phyloP scores from a whole-genome alignment of 2,329 filamentous ascomycete species.

The Arthrobotrys sphaeroides region DNA sequence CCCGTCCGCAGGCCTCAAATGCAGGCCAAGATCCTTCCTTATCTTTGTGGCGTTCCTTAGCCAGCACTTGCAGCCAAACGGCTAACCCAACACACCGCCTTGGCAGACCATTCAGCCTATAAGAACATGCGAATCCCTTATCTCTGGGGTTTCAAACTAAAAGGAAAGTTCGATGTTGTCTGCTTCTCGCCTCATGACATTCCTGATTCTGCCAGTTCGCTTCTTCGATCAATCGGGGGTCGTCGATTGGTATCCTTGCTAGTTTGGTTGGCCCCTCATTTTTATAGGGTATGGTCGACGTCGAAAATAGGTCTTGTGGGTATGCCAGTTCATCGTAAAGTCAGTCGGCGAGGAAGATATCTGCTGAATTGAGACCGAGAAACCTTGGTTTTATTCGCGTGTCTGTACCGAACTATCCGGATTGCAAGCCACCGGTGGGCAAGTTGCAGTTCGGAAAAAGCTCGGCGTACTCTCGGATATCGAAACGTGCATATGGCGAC shows the following conservation, averaged over 20 bases:
- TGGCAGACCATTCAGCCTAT: slow-evolving; percentile 47
- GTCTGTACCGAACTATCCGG: slow-evolving; percentile 43
- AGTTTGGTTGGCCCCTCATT: slow-evolving; percentile 28
- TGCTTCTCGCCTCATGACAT: slow-evolving; percentile 34
- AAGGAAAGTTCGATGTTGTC: slow-evolving; percentile 7
- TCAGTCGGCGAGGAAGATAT: slow-evolving; percentile 34
- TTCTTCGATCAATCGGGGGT: slow-evolving; percentile 45
- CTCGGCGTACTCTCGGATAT: slow-evolving; percentile 36
- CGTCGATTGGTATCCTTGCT: slow-evolving; percentile 28
- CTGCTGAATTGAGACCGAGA: neutral
- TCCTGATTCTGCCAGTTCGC: slow-evolving; percentile 32
- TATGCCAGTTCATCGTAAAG: slow-evolving; percentile 38
- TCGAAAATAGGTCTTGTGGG: slow-evolving; percentile 7
- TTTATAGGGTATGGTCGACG: neutral
- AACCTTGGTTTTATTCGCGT: slow-evolving; percentile 3
- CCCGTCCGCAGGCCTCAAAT: slow-evolving; percentile 45
- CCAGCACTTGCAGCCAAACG: slow-evolving; percentile 21
- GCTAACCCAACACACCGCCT: slow-evolving; percentile 40
- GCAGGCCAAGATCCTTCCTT: slow-evolving; percentile 53
- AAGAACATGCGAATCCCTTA: slow-evolving; percentile 35
- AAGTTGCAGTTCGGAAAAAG: slow-evolving; percentile 43
- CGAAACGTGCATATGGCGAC: slow-evolving; percentile 23
- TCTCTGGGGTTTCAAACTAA: slow-evolving; percentile 37
- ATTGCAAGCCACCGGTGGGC: slow-evolving; percentile 4
- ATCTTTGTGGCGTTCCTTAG: slow-evolving; percentile 51